Evolutionary conservation across 2,329 filamentous ascomycete species (phyloP).

Genomic region (Thielaviopsis musarum): DNA sequence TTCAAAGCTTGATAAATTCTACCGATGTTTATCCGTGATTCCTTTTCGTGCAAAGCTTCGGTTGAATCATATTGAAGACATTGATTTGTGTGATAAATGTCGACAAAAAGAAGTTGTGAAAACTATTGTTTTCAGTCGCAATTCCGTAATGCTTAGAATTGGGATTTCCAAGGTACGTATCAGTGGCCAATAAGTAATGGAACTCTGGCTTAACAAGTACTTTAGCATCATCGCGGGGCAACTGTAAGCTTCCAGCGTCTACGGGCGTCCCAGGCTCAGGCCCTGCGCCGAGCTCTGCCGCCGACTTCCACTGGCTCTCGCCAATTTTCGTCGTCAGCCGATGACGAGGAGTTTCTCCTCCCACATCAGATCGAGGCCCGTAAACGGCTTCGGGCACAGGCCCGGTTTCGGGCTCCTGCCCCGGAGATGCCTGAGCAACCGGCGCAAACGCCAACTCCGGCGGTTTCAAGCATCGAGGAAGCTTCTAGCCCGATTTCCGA

Average conservation of each 20-base stretch:
- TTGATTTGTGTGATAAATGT: neutral
- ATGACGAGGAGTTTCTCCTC: conserved; percentile 3
- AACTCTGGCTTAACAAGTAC: neutral
- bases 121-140: neutral
- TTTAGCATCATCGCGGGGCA: conserved; percentile 11
- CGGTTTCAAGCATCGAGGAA: neutral
- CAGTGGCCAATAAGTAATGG: neutral
- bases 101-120: neutral
- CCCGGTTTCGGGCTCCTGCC: neutral
- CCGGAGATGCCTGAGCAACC: neutral
- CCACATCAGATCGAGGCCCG: conserved; percentile 5
- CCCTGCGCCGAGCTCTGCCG: neutral
- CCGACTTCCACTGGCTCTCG: neutral
- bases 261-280: conserved; percentile 4
- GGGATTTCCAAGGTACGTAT: conserved; percentile 8
- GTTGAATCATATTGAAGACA: neutral
- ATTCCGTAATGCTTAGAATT: conserved; percentile 6
- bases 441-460: neutral
- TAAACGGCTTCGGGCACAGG: neutral
- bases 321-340: neutral
- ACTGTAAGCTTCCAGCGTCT: conserved; percentile 7
- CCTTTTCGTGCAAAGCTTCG: neutral
- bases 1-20: neutral
- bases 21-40: neutral
- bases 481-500: no score